A percentile compares a stretch with the other conserved stretches of the same genome.
Evolutionary conservation across 208 protist genomes (phyloP).

Genomic region (Acanthamoeba healyi): DNA sequence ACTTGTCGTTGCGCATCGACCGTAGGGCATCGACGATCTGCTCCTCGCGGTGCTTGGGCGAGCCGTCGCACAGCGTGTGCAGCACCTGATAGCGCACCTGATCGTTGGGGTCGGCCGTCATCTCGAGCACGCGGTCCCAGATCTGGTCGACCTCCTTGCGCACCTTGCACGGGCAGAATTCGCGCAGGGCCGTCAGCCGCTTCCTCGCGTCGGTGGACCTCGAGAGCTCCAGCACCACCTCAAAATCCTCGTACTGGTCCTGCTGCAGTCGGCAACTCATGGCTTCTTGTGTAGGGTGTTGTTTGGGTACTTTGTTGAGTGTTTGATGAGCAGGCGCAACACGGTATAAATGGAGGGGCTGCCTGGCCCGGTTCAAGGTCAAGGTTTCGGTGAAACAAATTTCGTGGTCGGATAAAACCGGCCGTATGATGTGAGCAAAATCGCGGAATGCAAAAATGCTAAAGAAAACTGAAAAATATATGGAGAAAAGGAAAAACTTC

Average conservation of each 20-base stretch:
- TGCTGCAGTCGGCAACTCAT: constrained; percentile 25
- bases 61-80: constrained; percentile 78
- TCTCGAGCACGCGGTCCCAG: constrained; percentile 75
- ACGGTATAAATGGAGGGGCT: too few species aligned
- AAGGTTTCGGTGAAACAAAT: too few species aligned
- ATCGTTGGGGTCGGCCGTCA: constrained; percentile 64
- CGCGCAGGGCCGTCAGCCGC: constrained; percentile 18
- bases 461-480: background rate
- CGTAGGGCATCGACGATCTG: constrained; percentile 64
- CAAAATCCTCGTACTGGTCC: constrained; percentile 16
- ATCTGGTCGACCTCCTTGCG: constrained; percentile 71
- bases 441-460: too few species aligned
- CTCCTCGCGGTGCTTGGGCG: constrained; percentile 70
- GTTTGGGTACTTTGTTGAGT: background rate
- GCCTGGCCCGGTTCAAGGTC: too few species aligned
- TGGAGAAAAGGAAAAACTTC: background rate
- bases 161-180: constrained; percentile 81
- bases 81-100: constrained; percentile 78
- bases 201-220: background rate
- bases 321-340: too few species aligned
- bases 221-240: background rate
- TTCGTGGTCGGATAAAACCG: too few species aligned
- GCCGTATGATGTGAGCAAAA: too few species aligned
- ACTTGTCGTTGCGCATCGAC: constrained; percentile 75
- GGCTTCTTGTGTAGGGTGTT: background rate